Conservation (phyloP, 129 eudicot genomes). For the Flaveria bidentis region DNA sequence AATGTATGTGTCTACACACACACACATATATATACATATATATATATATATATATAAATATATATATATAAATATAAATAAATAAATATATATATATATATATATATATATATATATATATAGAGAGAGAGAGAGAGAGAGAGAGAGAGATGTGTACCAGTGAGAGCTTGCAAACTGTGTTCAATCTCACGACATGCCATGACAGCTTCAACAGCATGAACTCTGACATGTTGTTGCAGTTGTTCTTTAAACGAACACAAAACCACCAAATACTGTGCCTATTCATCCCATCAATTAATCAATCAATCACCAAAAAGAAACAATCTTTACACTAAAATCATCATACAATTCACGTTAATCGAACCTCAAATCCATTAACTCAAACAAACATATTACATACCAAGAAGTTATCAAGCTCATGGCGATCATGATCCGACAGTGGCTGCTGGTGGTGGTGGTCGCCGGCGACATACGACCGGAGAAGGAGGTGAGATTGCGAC, state of each 20-base stretch:
- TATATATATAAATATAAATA: no score
- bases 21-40: neutral
- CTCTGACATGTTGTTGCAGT: constrained; percentile 96
- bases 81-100: neutral
- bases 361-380: neutral
- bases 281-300: constrained; percentile 15
- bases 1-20: neutral
- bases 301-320: neutral
- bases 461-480: constrained; percentile 62
- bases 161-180: constrained; percentile 74
- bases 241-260: constrained; percentile 90
- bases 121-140: neutral
- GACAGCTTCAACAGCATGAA: constrained; percentile 98
- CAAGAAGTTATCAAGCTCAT: constrained; percentile 89
- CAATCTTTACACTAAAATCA: neutral
- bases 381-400: constrained; percentile 25
- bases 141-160: constrained; percentile 49
- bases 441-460: constrained; percentile 42
- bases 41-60: neutral
- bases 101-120: no score
- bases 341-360: no score
- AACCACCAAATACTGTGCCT: constrained; percentile 88
- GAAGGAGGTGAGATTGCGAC: constrained; percentile 63
- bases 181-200: constrained; percentile 97
- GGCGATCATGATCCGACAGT: constrained; percentile 70